Evolutionary conservation across 192 early-diverging fungal genomes (phyloP).

Genomic region (Gorgonomyces haynaldii): DNA sequence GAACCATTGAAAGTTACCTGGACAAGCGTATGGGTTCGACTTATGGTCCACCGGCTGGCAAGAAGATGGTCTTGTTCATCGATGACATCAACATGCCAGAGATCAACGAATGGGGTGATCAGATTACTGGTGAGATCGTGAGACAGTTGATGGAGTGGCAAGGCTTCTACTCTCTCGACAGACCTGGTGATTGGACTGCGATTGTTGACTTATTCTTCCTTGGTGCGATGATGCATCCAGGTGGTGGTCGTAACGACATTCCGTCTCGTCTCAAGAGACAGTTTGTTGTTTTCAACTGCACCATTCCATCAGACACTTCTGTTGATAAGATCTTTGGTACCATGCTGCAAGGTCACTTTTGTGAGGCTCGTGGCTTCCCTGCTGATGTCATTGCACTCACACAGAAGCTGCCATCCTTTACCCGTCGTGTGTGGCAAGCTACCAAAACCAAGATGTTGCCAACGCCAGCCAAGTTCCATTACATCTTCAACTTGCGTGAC

Average conservation of each 20-base stretch:
- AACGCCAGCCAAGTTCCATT: constrained; percentile 58
- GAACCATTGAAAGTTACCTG: constrained; percentile 52
- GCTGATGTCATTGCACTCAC: constrained; percentile 37
- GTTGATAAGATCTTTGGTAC: constrained; percentile 56
- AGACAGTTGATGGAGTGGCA: constrained; percentile 54
- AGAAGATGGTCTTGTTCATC: constrained; percentile 54
- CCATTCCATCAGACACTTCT: constrained; percentile 51
- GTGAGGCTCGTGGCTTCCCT: constrained; percentile 35
- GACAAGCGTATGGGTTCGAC: constrained; percentile 58
- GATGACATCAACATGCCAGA: constrained; percentile 61
- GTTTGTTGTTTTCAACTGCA: constrained; percentile 50
- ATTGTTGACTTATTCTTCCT: constrained; percentile 52
- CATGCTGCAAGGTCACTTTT: constrained; percentile 53
- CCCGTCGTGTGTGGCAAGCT: constrained; percentile 45
- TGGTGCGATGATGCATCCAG: constrained; percentile 57
- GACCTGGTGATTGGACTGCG: constrained; percentile 55
- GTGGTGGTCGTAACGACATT: constrained; percentile 55
- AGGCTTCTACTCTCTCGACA: constrained; percentile 52
- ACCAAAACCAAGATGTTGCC: constrained; percentile 59
- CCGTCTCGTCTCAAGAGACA: constrained; percentile 46
- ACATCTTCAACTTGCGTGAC: constrained; percentile 56
- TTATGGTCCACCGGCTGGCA: constrained; percentile 53
- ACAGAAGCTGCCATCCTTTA: constrained; percentile 30
- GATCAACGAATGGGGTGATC: constrained; percentile 61
- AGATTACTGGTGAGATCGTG: constrained; percentile 49